Conservation (phyloP, 2,329 filamentous ascomycete species). For the Saccharata proteae region DNA sequence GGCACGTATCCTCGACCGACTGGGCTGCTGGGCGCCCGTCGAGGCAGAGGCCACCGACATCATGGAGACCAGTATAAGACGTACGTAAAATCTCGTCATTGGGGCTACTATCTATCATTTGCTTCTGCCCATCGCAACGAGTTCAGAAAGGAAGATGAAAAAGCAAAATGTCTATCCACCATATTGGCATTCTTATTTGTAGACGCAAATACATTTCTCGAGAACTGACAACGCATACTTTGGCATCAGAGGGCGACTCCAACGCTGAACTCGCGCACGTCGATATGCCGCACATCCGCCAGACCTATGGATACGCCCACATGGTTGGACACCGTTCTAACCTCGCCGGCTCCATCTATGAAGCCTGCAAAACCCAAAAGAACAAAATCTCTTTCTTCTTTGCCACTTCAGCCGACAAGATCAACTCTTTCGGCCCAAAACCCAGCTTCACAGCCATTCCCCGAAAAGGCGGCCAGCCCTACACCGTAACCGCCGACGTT, state of each 20-base stretch:
- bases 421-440: conserved; percentile 48
- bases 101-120: neutral
- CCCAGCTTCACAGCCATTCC: conserved; percentile 49
- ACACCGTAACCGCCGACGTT: conserved; percentile 38
- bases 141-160: neutral
- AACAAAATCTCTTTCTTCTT: conserved; percentile 57
- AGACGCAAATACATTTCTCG: neutral
- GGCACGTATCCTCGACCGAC: conserved; percentile 58
- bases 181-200: no score
- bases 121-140: conserved; percentile 6
- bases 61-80: conserved; percentile 58
- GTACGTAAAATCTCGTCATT: conserved; percentile 28
- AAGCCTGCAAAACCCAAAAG: conserved; percentile 53
- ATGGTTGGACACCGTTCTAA: conserved; percentile 69
- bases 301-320: conserved; percentile 62
- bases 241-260: conserved; percentile 55
- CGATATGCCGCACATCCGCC: conserved; percentile 52
- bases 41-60: conserved; percentile 59
- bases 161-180: neutral
- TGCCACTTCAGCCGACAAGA: conserved; percentile 40
- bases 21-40: conserved; percentile 63
- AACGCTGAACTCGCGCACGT: conserved; percentile 61
- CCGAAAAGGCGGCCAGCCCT: conserved; percentile 40
- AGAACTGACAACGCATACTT: neutral
- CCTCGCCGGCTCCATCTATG: conserved; percentile 56